Evolutionary conservation across 148 eudicot species (phyloP).

Genomic region (Silene uniflora): DNA sequence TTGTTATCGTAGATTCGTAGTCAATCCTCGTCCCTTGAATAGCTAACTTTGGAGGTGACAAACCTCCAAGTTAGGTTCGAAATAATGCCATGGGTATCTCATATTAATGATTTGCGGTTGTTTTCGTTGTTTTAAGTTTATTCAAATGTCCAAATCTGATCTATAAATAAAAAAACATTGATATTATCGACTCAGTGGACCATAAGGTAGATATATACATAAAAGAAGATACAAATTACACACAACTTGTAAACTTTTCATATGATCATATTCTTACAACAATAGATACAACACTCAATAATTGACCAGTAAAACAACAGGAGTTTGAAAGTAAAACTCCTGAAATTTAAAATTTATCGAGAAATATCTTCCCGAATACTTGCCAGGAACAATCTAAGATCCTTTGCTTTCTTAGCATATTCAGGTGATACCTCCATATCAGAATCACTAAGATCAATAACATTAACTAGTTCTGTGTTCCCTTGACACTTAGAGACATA

Average conservation of each 20-base stretch:
- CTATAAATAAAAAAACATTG: no score
- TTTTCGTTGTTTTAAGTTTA: no score
- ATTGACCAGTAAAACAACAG: not conserved
- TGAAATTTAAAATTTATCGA: slow-evolving; percentile 3
- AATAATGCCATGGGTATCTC: no score
- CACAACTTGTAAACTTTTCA: not conserved
- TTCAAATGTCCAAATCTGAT: no score
- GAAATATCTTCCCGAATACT: slow-evolving; percentile 39
- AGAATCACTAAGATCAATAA: slow-evolving; percentile 68
- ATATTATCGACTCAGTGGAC: no score
- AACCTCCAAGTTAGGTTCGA: no score
- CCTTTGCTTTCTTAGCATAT: slow-evolving; percentile 51
- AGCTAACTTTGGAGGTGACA: no score
- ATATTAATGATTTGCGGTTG: no score
- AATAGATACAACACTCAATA: not conserved
- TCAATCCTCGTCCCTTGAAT: no score
- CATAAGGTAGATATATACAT: no score
- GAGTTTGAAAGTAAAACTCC: not conserved
- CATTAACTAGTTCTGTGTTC: slow-evolving; percentile 28
- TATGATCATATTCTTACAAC: not conserved
- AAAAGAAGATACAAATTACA: not conserved
- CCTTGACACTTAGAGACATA: slow-evolving; percentile 37
- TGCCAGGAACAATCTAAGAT: slow-evolving; percentile 54
- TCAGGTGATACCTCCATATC: slow-evolving; percentile 67
- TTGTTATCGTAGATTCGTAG: no score